A percentile compares a stretch with the other conserved stretches of the same genome.
phyloP scores from a whole-genome alignment of 2,329 filamentous ascomycete species.

The Dactylonectria macrodidyma region DNA sequence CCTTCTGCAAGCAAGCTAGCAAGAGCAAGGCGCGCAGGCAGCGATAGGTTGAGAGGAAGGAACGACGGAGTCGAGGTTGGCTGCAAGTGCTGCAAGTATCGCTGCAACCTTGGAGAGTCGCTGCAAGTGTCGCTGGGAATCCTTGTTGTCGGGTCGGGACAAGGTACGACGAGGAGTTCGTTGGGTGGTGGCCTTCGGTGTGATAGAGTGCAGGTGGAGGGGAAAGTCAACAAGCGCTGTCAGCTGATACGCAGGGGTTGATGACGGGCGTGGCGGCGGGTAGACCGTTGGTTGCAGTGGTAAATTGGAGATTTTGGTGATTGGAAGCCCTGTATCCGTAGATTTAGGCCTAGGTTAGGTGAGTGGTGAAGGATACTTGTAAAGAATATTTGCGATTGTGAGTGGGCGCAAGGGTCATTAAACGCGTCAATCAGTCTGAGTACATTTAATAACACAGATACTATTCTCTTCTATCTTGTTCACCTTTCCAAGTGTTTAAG shows the following conservation, averaged over 20 bases:
- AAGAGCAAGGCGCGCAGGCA: constrained; percentile 37
- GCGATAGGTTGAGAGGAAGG: constrained; percentile 33
- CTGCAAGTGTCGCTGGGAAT: constrained; percentile 24
- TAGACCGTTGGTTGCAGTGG: background rate
- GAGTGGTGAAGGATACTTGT: background rate
- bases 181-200: constrained; percentile 14
- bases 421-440: background rate
- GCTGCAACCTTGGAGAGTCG: background rate
- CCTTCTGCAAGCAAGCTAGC: constrained; percentile 40
- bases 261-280: constrained; percentile 26
- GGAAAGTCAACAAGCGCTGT: constrained; percentile 49
- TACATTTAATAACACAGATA: background rate
- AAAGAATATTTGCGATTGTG: background rate
- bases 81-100: too few relatives aligned
- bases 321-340: background rate
- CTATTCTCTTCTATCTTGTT: background rate
- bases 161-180: constrained; percentile 35
- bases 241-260: constrained; percentile 47
- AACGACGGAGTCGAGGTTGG: constrained; percentile 24
- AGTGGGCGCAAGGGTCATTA: background rate
- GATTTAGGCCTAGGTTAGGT: constrained; percentile 13
- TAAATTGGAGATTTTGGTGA: background rate
- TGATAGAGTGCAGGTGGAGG: constrained; percentile 32
- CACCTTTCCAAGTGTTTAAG: constrained; percentile 23
- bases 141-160: constrained; percentile 44